Percentiles rank a stretch among this genome's conserved stretches.
Evolutionary conservation across 2,329 filamentous ascomycete genomes (phyloP).

Genomic region (Madurella fahalii): DNA sequence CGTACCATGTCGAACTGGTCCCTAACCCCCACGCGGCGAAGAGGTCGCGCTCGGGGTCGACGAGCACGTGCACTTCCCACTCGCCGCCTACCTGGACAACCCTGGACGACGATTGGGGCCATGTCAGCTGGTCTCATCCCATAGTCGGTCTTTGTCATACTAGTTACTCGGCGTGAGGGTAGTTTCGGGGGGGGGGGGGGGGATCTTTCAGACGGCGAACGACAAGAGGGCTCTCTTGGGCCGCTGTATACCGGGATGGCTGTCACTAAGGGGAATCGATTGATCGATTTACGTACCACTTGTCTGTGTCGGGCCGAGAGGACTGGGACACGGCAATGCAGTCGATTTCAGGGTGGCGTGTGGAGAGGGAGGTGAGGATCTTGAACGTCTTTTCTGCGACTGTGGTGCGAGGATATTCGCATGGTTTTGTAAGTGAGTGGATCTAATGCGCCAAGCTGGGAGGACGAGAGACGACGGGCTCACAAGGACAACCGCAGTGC

Average conservation of each 20-base stretch:
- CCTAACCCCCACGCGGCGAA: constrained; percentile 66
- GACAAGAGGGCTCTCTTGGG: background rate
- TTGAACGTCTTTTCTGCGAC: constrained; percentile 66
- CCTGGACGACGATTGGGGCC: constrained; percentile 32
- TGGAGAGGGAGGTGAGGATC: constrained; percentile 48
- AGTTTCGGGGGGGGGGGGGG: background rate
- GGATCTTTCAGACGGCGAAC: background rate
- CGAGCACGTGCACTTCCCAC: constrained; percentile 54
- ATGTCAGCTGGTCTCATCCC: background rate
- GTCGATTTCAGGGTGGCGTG: constrained; percentile 44
- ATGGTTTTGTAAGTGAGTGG: background rate
- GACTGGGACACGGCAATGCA: constrained; percentile 63
- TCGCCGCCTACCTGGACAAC: constrained; percentile 52
- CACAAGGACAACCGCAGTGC: constrained; percentile 73
- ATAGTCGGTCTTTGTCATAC: too few species aligned
- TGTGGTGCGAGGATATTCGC: constrained; percentile 28
- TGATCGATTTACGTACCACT: constrained; percentile 35
- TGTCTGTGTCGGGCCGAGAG: constrained; percentile 47
- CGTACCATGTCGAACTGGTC: constrained; percentile 56
- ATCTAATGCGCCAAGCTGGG: too few species aligned
- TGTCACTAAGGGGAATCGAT: too few species aligned
- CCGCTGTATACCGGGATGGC: too few species aligned
- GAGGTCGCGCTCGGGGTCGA: constrained; percentile 56
- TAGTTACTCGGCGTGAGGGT: background rate
- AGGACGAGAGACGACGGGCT: constrained; percentile 25